Conservation (phyloP, 306 rosid species). For the Cicer yamashitae region DNA sequence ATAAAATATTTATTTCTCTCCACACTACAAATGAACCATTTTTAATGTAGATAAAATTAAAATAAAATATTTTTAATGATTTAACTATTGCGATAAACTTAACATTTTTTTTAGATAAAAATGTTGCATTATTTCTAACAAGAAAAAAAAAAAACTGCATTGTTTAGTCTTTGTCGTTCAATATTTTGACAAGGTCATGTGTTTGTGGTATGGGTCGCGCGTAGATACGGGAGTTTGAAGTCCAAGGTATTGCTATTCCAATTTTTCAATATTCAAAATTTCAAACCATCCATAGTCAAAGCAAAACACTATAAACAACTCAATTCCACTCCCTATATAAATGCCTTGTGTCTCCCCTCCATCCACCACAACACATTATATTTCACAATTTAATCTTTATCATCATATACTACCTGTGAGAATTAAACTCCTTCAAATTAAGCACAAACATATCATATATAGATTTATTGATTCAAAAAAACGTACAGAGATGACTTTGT, state of each 20-base stretch:
- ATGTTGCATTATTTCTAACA: too few species aligned
- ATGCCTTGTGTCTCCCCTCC: neutral
- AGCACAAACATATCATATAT: neutral
- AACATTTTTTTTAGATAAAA: too few species aligned
- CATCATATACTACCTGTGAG: neutral
- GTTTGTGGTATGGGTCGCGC: slow-evolving; percentile 11
- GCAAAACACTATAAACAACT: slow-evolving; percentile 8
- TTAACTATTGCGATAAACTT: too few species aligned
- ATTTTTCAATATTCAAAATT: slow-evolving; percentile 19
- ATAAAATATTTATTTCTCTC: too few species aligned
- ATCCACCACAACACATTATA: slow-evolving; percentile 21
- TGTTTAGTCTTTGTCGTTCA: neutral
- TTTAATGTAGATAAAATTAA: too few species aligned
- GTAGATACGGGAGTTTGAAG: slow-evolving; percentile 7
- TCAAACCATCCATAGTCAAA: slow-evolving; percentile 20
- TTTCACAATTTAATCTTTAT: neutral
- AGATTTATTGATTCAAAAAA: neutral
- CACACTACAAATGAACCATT: too few species aligned
- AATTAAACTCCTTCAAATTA: neutral
- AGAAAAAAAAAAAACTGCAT: too few species aligned
- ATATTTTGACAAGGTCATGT: neutral
- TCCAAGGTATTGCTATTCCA: neutral
- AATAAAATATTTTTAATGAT: too few species aligned
- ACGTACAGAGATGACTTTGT: slow-evolving; percentile 31
- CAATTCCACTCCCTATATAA: slow-evolving; percentile 35